Percentiles rank a stretch among this genome's conserved stretches.
Evolutionary conservation across 495 filamentous ascomycete species (phyloP).

Genomic region (Penicillium lagena): DNA sequence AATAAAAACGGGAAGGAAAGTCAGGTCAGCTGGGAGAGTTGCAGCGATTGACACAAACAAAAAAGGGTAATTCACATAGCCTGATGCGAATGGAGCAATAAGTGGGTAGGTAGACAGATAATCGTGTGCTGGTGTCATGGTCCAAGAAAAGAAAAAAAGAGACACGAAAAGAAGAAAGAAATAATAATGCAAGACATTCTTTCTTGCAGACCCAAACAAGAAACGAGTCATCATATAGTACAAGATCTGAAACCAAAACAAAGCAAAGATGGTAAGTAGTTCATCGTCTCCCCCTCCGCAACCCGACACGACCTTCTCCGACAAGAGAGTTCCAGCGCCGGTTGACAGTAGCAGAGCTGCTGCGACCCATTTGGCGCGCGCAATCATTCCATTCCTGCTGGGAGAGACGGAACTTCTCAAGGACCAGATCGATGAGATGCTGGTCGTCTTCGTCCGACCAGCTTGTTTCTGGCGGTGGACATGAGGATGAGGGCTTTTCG

Average conservation of each 20-base stretch:
- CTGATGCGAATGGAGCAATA: constrained; percentile 6
- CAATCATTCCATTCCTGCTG: constrained; percentile 77
- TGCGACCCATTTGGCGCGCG: constrained; percentile 55
- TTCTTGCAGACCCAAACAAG: too few species aligned
- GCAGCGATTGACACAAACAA: background rate
- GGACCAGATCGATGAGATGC: constrained; percentile 63
- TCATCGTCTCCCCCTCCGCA: constrained; percentile 35
- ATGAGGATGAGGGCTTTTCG: background rate
- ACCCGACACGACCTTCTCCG: constrained; percentile 52
- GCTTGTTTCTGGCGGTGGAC: constrained; percentile 16
- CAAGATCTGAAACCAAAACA: constrained; percentile 5
- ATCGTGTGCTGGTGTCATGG: constrained; percentile 5
- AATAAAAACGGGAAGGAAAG: background rate
- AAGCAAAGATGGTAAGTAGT: background rate
- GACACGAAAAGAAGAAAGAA: constrained; percentile 6
- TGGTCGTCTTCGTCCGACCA: constrained; percentile 68
- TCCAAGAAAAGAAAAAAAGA: constrained; percentile 4
- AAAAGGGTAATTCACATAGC: constrained; percentile 18
- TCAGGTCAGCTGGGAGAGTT: too few species aligned
- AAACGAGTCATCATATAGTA: constrained; percentile 13
- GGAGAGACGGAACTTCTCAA: constrained; percentile 67
- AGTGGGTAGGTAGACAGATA: background rate
- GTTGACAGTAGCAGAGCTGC: constrained; percentile 46
- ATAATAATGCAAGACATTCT: background rate
- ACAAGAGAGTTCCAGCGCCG: constrained; percentile 69